Base-by-base conservation (phyloP, 1,284 basidiomycete species). In the Marasmius sp. region DNA sequence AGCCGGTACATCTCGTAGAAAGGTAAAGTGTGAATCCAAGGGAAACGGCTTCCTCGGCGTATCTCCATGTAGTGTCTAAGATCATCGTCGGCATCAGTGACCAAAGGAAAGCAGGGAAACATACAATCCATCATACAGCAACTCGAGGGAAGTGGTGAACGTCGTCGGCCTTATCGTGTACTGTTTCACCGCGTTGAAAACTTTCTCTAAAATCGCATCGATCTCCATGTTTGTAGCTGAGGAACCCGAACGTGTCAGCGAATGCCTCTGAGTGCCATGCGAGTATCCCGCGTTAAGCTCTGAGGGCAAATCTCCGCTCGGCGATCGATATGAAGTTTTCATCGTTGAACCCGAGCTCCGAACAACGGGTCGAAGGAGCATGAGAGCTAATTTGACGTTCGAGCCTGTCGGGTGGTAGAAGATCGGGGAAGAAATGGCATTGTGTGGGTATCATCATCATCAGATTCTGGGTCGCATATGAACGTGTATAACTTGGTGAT, bases 1-100 rank as follows among this genome's bases (percentile, higher is more conserved):
- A 54, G 81, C 77, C 80, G 56, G 88, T 75, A 68, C 91, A 91
- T 71, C 91, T 91, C 39, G 82, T 82, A 0, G 88, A 85, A 0
- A 91, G 74, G 10, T 89, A 85, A 10, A 91, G 79, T 34, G 88
- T n/a, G n/a, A 79, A 18, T 90, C 73, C 3, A 76, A 73, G 0
- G 80, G 73, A 65, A 91, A 91, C 66, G 73, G 71, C 16, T 72
- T 73, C 51, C 82, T 80, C 60, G 77, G 76, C 20, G 80, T 53
- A 6, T 53, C 11, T 22, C 5, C 43, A 45, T 82, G 51, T 2
- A 49, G n/a, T 6, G 41, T 18, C 9, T 41, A 27, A n/a, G 36
- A 45, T 22, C 20, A 33, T 66, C 47, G 61, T 58, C n/a, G 16
- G 18, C 52, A 45, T 38, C 33, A 14, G 27, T 12, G 33, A 3